Percentiles rank a stretch among this genome's conserved stretches.
Evolutionary conservation across 1,284 basidiomycete genomes (phyloP).

Genomic region (Cutaneotrichosporon curvatum): DNA sequence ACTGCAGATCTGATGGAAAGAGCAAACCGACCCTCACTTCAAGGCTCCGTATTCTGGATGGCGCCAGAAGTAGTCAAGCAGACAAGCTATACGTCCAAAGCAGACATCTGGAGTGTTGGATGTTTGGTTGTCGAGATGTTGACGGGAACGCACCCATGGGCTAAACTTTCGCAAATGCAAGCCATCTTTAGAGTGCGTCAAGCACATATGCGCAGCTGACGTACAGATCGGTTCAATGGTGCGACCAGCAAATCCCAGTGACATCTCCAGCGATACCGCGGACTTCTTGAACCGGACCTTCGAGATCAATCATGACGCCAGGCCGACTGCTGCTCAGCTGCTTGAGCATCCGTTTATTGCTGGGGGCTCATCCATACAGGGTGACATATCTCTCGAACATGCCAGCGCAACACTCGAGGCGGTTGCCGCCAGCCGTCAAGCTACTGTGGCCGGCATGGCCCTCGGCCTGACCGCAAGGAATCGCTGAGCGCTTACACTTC

Average conservation of each 20-base stretch:
- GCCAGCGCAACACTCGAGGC: conserved; percentile 13
- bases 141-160: conserved; percentile 95
- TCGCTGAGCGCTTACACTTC: too few species aligned
- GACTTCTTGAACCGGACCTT: conserved; percentile 80
- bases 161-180: conserved; percentile 97
- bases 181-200: conserved; percentile 80
- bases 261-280: conserved; percentile 76
- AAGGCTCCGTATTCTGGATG: conserved; percentile 99
- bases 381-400: conserved; percentile 10
- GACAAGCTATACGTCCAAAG: conserved; percentile 80
- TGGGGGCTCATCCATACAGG: not conserved
- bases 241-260: conserved; percentile 74
- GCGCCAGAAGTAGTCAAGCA: conserved; percentile 97
- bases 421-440: conserved; percentile 11
- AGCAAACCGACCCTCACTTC: conserved; percentile 79
- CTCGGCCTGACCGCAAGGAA: too few species aligned
- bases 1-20: conserved; percentile 65
- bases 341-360: conserved; percentile 67
- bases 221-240: conserved; percentile 78
- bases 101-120: conserved; percentile 97
- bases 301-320: conserved; percentile 70
- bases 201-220: not conserved
- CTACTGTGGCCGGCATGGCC: too few species aligned
- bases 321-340: conserved; percentile 71
- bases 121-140: conserved; percentile 98